Base-by-base conservation (phyloP, 495 filamentous ascomycete genomes). In the Aspergillus wentii region DNA sequence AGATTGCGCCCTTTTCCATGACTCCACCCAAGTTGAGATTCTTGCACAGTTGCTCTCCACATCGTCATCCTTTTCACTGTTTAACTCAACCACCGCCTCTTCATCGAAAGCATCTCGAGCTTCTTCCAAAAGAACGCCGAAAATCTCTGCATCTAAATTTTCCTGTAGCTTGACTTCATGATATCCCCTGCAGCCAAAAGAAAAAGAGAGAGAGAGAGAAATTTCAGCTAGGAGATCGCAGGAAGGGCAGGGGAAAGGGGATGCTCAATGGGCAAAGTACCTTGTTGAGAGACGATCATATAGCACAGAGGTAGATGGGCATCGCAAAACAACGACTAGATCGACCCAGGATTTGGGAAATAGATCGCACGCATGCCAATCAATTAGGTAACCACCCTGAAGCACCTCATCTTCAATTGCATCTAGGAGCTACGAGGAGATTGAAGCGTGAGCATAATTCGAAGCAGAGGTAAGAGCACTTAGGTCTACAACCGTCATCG, bases 361-460 rank as follows among this genome's bases (percentile, higher is more conserved):
- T 20, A 97, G 66, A 54, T 99, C 94, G 64, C 91, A 96, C 1
- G 88, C 90, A 61, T 99, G 92, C 92, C 91, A 99, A 63, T 99
- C 94, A 47, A 99, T 86, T 53, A 99, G 78, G 56, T 79, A 85
- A 11, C 94, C 94, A 42, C 94, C 94, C 17, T 75, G 59, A 44
- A 81, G 75, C 35, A 86, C 73, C 39, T 88, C 80, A 33, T 88
- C 76, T 64, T 98, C 92, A 38, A 98, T 82, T 11, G 82, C 75
- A 57, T 97, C 92, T 21, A 98, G 71, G 11, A 98, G 67, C 86
- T 94, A 53, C 18, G 48, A 35, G 14, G 30, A 15, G 20, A 14
- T 28, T 22, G 10, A 32, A 36, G 33, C 39, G 35, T 53, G 38
- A 50, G 44, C 31, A 44, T 18, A 33, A 32, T 18, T 35, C 27